Conservation (phyloP, 2,329 filamentous ascomycete species). For the Microascus cirrosus region DNA sequence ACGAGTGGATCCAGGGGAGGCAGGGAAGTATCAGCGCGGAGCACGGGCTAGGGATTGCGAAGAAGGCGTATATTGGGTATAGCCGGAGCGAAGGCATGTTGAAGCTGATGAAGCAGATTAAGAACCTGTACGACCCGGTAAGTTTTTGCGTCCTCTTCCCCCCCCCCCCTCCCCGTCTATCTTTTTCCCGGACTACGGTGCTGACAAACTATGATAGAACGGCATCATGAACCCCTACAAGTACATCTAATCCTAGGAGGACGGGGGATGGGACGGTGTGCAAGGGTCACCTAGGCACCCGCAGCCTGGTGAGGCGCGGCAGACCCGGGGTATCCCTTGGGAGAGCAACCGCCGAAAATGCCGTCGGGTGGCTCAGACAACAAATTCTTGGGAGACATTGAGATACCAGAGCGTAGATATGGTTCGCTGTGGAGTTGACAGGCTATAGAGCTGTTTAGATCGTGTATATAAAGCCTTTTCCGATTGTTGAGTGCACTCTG, state of each 20-base stretch:
- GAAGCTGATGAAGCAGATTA: conserved; percentile 87
- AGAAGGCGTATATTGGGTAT: conserved; percentile 93
- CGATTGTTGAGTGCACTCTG: no score
- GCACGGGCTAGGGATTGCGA: conserved; percentile 85
- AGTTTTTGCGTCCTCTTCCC: conserved; percentile 31
- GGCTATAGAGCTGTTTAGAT: no score
- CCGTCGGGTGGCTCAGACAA: background rate
- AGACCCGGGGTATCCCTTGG: background rate
- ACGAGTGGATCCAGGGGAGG: conserved; percentile 86
- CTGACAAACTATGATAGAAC: conserved; percentile 45
- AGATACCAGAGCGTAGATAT: background rate
- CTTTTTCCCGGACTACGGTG: no score
- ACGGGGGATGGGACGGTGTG: background rate
- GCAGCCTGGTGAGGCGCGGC: background rate
- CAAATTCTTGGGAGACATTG: background rate
- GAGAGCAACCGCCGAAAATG: background rate
- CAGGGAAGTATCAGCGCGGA: conserved; percentile 94
- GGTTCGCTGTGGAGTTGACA: background rate
- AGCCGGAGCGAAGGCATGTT: conserved; percentile 83
- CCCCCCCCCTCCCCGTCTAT: background rate
- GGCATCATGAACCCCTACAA: conserved; percentile 99
- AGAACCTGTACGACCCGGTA: conserved; percentile 88
- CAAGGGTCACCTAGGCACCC: background rate
- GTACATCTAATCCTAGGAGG: conserved; percentile 51
- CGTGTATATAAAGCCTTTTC: no score